Conservation (phyloP, 139 green algal species). For the Tetradesmus lagerheimii region DNA sequence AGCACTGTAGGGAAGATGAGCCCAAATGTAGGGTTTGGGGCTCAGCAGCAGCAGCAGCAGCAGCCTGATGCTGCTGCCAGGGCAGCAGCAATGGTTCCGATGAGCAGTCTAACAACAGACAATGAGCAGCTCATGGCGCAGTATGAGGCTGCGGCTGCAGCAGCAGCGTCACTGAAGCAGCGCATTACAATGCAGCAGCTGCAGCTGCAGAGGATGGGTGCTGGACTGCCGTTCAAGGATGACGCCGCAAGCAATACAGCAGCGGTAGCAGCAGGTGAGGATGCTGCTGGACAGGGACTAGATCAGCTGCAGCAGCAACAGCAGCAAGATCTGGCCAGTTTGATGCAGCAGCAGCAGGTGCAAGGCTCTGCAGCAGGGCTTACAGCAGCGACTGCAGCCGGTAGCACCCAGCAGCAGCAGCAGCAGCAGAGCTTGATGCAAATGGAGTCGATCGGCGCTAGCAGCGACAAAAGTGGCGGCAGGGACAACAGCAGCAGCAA, state of each 20-base stretch:
- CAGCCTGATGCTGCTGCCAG: background rate
- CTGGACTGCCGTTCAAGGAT: background rate
- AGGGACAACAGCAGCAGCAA: background rate
- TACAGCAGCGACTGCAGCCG: background rate
- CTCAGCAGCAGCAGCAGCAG: background rate
- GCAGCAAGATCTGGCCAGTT: background rate
- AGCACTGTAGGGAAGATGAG: background rate
- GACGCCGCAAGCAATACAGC: background rate
- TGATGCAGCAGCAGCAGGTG: background rate
- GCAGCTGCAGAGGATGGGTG: background rate
- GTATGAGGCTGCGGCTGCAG: background rate
- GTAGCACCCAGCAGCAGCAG: background rate
- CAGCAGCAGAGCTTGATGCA: background rate
- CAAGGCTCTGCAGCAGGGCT: background rate
- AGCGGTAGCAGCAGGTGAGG: slow-evolving; percentile 7
- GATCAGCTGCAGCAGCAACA: background rate
- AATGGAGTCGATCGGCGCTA: background rate
- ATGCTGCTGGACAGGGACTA: background rate
- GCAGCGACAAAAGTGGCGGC: slow-evolving; percentile 2
- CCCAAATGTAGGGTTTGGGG: background rate
- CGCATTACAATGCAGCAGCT: background rate
- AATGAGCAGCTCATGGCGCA: background rate
- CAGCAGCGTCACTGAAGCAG: background rate
- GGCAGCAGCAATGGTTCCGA: background rate
- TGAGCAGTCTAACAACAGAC: background rate